Percentiles rank a stretch among this genome's conserved stretches.
Evolutionary conservation across 2,329 filamentous ascomycete species (phyloP).

Genomic region (Colletotrichum coccodes): DNA sequence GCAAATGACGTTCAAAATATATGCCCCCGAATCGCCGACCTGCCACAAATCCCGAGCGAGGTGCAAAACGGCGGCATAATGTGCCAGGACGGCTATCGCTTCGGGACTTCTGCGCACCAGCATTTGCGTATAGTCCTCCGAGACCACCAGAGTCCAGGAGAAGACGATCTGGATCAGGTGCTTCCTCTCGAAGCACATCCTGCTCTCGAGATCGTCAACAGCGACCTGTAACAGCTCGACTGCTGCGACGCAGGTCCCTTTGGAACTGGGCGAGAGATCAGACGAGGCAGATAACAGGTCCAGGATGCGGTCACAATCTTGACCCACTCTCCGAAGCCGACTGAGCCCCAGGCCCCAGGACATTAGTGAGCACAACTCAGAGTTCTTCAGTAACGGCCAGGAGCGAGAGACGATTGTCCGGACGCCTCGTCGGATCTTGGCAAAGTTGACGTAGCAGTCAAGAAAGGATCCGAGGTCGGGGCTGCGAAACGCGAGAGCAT

Average conservation of each 20-base stretch:
- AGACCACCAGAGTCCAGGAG: constrained; percentile 39
- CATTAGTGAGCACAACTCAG: not conserved
- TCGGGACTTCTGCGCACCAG: constrained; percentile 36
- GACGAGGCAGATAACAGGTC: constrained; percentile 17
- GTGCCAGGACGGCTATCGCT: constrained; percentile 40
- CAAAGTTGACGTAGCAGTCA: constrained; percentile 41
- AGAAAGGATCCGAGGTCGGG: constrained; percentile 40
- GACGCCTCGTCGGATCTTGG: constrained; percentile 39
- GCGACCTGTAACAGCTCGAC: constrained; percentile 3
- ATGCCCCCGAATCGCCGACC: constrained; percentile 37
- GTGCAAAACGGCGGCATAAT: constrained; percentile 43
- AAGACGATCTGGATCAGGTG: constrained; percentile 39
- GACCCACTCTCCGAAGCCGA: not conserved
- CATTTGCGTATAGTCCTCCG: constrained; percentile 37
- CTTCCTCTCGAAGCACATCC: not conserved
- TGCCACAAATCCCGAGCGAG: constrained; percentile 40
- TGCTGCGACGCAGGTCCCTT: not conserved
- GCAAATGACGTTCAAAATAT: not conserved
- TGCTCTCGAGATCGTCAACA: not conserved
- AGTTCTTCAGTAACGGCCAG: constrained; percentile 7
- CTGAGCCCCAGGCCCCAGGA: constrained; percentile 2
- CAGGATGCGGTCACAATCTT: not conserved
- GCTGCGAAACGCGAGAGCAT: constrained; percentile 41
- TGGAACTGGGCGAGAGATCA: not conserved
- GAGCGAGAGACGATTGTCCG: constrained; percentile 29